Base-by-base conservation (phyloP, 2,329 filamentous ascomycete species). In the Onygenales sp. region DNA sequence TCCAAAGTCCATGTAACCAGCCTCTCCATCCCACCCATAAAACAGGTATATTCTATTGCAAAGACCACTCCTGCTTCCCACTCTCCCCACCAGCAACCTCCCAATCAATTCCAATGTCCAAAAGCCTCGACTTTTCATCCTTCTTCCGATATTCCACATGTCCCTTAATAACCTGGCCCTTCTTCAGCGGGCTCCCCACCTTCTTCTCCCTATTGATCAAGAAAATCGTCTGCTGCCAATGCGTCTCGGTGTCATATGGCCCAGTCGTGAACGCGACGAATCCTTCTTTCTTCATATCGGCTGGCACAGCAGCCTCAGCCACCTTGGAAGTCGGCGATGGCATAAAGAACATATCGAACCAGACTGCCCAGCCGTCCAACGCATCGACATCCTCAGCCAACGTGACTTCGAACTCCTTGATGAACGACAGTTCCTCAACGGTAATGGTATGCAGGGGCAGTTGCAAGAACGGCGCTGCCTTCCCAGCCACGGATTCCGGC, bases 311-410 rank as follows among this genome's bases (percentile, higher is more conserved):
- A 49, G 82, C 80, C 56, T 78, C 70, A 33, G 77, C 70, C 46
- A 80, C 65, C 32, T 64, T 61, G 49, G 72, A 67, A 37, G 77
- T 71, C 37, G 78, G 73, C 0, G 80, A 79, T 8, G 84, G 82
- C 59, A 86, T 81, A 71, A 96, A 96, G 75, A 93, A 93, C 27
- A 86, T 92, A 67, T 97, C 92, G 66, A 96, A 96, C 88, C 91
- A 96, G 60, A 95, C 80, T 11, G 89, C 77, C 68, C 90, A 95
- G 4, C 88, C 92, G 65, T 96, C 89, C n/a, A 96, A 73, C 1
- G 77, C 74, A 55, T 87, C 82, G 52, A 85, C 74, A 56, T 86
- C 80, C 44, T 78, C 72, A 1, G 75, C 77, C 5, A 93, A 65
- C 13, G 74, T 78, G 8, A 83, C 78, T 52, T 78, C 67, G 74